Evolutionary conservation across 148 eudicot genomes (phyloP), one percentile per base, ranked within the genome.

Genomic region (Oxyria digyna): DNA sequence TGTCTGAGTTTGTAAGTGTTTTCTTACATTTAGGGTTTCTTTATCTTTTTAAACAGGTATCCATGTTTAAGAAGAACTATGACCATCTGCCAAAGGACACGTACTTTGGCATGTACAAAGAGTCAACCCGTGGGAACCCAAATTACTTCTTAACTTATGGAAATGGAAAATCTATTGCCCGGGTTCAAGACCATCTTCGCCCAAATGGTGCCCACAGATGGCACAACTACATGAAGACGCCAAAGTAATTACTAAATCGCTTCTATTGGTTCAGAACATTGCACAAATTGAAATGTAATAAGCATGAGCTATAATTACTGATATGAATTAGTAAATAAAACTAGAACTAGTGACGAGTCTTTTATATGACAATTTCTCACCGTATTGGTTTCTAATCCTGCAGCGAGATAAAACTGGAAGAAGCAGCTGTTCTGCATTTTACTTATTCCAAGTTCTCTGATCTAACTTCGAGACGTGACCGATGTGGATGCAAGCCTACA

Each of bases 401-500:
- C 73, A 91, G 97, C 75, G 97, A 91, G 82, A 79, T 91, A 70
- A 88, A 86, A 76, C 73, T 88, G 65, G 95, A 88, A 57, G 97
- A 88, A 80, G 97, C 95, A 70, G 97, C 97, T 80, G 89, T 91
- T 72, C 78, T 91, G n/a, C 97, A 91, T 72, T 91, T 77, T 59
- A 91, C 97, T 75, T 91, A 91, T 70, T 68, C 97, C 72, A 88
- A 86, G 42, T 91, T 86, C 75, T 88, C 97, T 8, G 97, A 91
- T 74, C 77, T 91, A 82, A 91, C 97, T 69, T 91, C 97, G 59
- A 86, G 97, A 75, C 89, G 97, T 68, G 97, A 91, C 78, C 80
- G 97, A 45, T 91, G 97, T 86, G 97, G 95, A 73, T 91, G 97
- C 78, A 91, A 91, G 81, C 97, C 97, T 63, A 91, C 97, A 2